A percentile compares a stretch with the other conserved stretches of the same genome.
Evolutionary conservation across 495 filamentous ascomycete species (phyloP).

Genomic region (Chaetomium cochliodes): DNA sequence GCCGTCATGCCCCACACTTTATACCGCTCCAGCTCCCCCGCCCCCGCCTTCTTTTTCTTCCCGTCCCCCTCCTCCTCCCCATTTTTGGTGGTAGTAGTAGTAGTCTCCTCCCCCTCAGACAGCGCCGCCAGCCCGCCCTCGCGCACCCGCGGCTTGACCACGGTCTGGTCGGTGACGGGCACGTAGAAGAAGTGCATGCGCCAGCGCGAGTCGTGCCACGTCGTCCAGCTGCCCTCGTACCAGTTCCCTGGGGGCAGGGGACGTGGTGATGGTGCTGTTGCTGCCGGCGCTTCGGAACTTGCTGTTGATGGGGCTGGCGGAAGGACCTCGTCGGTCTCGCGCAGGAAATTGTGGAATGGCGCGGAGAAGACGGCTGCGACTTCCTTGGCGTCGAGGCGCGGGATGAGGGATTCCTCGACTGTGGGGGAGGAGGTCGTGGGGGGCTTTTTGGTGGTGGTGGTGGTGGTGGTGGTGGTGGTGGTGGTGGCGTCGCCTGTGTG

Average conservation of each 20-base stretch:
- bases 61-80: slow-evolving; percentile 33
- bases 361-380: slow-evolving; percentile 90
- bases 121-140: slow-evolving; percentile 35
- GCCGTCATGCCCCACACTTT: slow-evolving; percentile 93
- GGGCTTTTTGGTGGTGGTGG: neutral
- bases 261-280: too few relatives aligned
- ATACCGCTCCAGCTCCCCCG: slow-evolving; percentile 53
- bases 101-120: slow-evolving; percentile 26
- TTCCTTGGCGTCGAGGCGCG: slow-evolving; percentile 76
- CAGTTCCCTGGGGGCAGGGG: slow-evolving; percentile 56
- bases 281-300: too few relatives aligned
- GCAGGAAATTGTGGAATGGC: slow-evolving; percentile 72
- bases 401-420: slow-evolving; percentile 71
- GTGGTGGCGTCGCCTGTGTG: slow-evolving; percentile 51
- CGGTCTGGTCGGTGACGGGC: slow-evolving; percentile 60
- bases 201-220: slow-evolving; percentile 63
- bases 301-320: neutral
- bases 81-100: slow-evolving; percentile 17
- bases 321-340: slow-evolving; percentile 45
- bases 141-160: slow-evolving; percentile 53
- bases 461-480: neutral
- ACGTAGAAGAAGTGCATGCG: slow-evolving; percentile 89
- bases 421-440: slow-evolving; percentile 21
- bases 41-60: too few relatives aligned
- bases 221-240: slow-evolving; percentile 67